Evolutionary conservation across 495 filamentous ascomycete species (phyloP).

Genomic region (Choiromyces venosus): DNA sequence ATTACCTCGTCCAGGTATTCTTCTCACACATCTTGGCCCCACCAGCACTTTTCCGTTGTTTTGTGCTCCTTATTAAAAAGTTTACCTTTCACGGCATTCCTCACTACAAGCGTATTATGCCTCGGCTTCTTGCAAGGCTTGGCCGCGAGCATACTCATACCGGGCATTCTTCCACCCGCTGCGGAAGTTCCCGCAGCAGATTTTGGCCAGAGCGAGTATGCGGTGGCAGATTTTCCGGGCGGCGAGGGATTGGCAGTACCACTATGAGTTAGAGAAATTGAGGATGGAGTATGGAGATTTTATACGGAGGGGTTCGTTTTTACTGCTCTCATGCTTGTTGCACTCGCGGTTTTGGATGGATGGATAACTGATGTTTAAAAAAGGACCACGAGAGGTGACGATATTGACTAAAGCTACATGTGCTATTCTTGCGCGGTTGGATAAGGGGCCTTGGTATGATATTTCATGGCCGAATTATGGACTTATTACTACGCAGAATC

Average conservation of each 20-base stretch:
- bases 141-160: conserved; percentile 45
- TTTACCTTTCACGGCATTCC: conserved; percentile 3
- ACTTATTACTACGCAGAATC: conserved; percentile 41
- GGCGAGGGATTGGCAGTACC: conserved; percentile 53
- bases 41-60: conserved; percentile 4
- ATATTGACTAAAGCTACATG: conserved; percentile 56
- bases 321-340: background rate
- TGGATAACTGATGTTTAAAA: conserved; percentile 2
- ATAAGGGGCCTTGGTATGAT: conserved; percentile 27
- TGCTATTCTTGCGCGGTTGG: conserved; percentile 11
- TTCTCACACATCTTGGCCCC: conserved; percentile 9
- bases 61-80: conserved; percentile 11
- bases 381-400: conserved; percentile 56
- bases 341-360: too few relatives aligned
- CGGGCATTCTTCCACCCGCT: conserved; percentile 57
- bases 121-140: conserved; percentile 18
- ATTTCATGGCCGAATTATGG: conserved; percentile 44
- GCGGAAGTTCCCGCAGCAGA: conserved; percentile 61
- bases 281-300: conserved; percentile 55
- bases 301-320: conserved; percentile 16
- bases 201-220: conserved; percentile 50
- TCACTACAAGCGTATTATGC: conserved; percentile 19
- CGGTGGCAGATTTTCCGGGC: conserved; percentile 55
- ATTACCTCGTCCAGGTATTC: conserved; percentile 6
- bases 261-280: conserved; percentile 54